Percentiles rank a stretch among this genome's conserved stretches.
Evolutionary conservation across 2,329 filamentous ascomycete species (phyloP).

Genomic region (Scortechinia acanthostroma): DNA sequence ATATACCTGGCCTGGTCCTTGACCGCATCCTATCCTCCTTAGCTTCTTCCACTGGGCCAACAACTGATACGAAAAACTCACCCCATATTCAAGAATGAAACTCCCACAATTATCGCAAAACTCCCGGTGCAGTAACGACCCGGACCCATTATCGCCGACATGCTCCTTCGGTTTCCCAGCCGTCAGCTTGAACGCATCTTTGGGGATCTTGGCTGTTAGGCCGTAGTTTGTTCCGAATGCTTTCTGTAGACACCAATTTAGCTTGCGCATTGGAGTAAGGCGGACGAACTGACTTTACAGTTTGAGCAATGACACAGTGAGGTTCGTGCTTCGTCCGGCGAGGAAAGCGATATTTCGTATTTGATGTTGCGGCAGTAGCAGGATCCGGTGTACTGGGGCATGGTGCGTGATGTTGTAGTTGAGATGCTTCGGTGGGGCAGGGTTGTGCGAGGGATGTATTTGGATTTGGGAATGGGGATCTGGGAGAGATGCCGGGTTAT

Average conservation of each 20-base stretch:
- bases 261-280: neutral
- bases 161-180: neutral
- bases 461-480: too few species aligned
- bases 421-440: too few species aligned
- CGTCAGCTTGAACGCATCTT: neutral
- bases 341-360: neutral
- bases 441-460: too few species aligned
- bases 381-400: neutral
- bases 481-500: too few species aligned
- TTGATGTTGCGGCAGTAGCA: neutral
- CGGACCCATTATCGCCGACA: neutral
- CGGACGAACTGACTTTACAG: neutral
- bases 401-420: neutral
- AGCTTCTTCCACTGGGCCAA: neutral
- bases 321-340: neutral
- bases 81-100: slow-evolving; percentile 1
- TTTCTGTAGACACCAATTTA: neutral
- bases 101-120: slow-evolving; percentile 2
- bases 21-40: slow-evolving; percentile 21
- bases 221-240: slow-evolving; percentile 1
- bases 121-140: neutral
- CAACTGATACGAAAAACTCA: neutral
- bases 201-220: neutral
- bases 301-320: neutral
- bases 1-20: slow-evolving; percentile 33